Conservation (phyloP, 2,329 filamentous ascomycete genomes). For the Aspergillus oerlinghausenensis region DNA sequence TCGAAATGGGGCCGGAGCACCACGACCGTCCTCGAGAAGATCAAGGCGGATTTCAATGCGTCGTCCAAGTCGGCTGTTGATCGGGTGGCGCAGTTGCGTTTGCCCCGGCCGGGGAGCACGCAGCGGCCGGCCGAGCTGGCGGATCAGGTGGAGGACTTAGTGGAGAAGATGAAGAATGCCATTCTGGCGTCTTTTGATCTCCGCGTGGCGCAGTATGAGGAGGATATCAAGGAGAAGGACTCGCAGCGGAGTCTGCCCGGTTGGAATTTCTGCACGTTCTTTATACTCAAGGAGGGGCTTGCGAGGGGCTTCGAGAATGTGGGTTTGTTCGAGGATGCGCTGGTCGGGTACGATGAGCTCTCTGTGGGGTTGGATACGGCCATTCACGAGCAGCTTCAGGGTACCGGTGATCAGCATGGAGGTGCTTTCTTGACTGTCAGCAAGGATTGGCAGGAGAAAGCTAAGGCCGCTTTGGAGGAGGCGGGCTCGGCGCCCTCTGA, state of each 20-base stretch:
- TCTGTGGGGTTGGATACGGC: constrained; percentile 80
- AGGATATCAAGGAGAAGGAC: constrained; percentile 93
- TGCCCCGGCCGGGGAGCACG: constrained; percentile 49
- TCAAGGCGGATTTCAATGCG: constrained; percentile 84
- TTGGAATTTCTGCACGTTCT: constrained; percentile 99
- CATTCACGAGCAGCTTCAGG: constrained; percentile 66
- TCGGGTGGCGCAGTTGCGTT: constrained; percentile 77
- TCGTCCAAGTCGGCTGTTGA: constrained; percentile 69
- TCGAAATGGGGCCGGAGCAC: constrained; percentile 75
- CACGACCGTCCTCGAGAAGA: constrained; percentile 80
- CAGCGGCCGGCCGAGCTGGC: constrained; percentile 75
- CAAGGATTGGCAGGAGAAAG: constrained; percentile 63
- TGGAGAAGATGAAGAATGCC: constrained; percentile 78
- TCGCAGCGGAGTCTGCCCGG: constrained; percentile 80
- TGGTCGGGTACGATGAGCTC: constrained; percentile 92
- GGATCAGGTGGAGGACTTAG: constrained; percentile 76
- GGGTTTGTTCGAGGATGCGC: constrained; percentile 87
- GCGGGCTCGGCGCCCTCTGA: constrained; percentile 17
- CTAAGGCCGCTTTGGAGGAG: constrained; percentile 49
- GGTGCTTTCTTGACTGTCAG: constrained; percentile 69
- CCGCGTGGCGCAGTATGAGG: constrained; percentile 89
- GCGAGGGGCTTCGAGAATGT: constrained; percentile 94
- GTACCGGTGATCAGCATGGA: constrained; percentile 60
- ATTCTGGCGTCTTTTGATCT: constrained; percentile 88
- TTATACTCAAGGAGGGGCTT: constrained; percentile 92